These are phyloP conservation scores for Dioscorea dumetorum DNA, from an alignment of 106 monocot species.

Conservation along the genomic window DNA sequence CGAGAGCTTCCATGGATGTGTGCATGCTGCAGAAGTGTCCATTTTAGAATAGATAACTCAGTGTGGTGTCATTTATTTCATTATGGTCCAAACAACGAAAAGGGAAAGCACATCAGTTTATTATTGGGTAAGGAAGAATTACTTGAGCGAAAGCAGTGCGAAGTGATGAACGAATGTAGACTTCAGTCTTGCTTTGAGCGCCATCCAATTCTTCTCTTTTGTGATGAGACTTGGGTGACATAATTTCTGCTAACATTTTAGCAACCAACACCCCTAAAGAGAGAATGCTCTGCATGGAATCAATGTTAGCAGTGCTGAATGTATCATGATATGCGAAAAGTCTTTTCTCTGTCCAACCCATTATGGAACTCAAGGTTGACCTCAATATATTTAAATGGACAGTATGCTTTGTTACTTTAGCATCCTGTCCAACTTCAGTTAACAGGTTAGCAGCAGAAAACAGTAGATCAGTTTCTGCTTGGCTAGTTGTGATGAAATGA, in stretches of 20 bases:
- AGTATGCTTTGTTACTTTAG: constrained; percentile 74
- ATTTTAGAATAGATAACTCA: neutral
- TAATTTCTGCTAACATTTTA: constrained; percentile 82
- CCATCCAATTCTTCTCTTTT: constrained; percentile 86
- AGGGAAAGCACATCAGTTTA: neutral
- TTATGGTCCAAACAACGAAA: neutral
- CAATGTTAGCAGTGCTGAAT: constrained; percentile 62
- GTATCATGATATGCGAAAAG: constrained; percentile 96
- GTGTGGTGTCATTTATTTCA: neutral
- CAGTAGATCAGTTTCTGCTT: constrained; percentile 67
- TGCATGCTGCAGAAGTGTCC: neutral
- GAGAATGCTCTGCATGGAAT: constrained; percentile 80
- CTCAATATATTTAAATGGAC: constrained; percentile 74
- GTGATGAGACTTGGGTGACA: constrained; percentile 70
- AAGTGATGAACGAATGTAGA: constrained; percentile 87
- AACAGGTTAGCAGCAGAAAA: constrained; percentile 79
- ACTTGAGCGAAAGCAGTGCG: constrained; percentile 98
- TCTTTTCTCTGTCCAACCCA: constrained; percentile 91
- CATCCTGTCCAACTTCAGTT: constrained; percentile 78
- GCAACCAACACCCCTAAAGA: constrained; percentile 79
- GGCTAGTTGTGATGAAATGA: constrained; percentile 49
- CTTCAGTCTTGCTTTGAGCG: constrained; percentile 74
- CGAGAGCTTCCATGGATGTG: neutral
- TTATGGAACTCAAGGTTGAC: constrained; percentile 76
- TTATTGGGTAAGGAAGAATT: constrained; percentile 18